Percentiles rank a stretch among this genome's conserved stretches.
These are phyloP conservation scores for Fagus crenata DNA, from an alignment of 306 rosid genomes.

Conservation along the genomic window DNA sequence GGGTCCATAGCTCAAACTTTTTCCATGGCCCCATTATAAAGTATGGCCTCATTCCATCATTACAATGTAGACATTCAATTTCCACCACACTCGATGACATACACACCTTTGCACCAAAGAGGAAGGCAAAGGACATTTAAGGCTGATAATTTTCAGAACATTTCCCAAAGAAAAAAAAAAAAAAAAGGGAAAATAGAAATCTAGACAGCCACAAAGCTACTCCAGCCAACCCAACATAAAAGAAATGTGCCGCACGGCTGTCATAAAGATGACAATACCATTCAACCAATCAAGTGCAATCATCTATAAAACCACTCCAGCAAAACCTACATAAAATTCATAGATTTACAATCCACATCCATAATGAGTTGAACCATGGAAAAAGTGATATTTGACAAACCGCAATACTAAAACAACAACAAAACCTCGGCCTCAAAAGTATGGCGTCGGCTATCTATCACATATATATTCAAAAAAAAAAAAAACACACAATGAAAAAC, in stretches of 20 bases:
- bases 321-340: background rate
- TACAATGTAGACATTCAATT: slow-evolving; percentile 19
- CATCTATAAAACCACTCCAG: slow-evolving; percentile 14
- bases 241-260: slow-evolving; percentile 40
- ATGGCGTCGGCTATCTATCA: background rate
- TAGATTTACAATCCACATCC: background rate
- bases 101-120: slow-evolving; percentile 33
- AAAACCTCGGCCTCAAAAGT: too few relatives aligned
- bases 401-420: background rate
- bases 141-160: background rate
- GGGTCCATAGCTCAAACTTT: background rate
- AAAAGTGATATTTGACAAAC: slow-evolving; percentile 15
- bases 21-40: slow-evolving; percentile 13
- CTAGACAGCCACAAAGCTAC: slow-evolving; percentile 29
- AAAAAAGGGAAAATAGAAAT: slow-evolving; percentile 24
- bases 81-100: slow-evolving; percentile 30
- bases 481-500: background rate
- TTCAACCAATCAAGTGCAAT: slow-evolving; percentile 19
- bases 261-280: slow-evolving; percentile 25
- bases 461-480: background rate
- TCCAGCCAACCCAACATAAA: slow-evolving; percentile 26
- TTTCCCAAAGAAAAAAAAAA: background rate
- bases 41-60: background rate
- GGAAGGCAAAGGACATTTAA: slow-evolving; percentile 1
- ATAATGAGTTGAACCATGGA: background rate